Evolutionary conservation across 2,329 filamentous ascomycete species (phyloP).

Genomic region (Truncatella angustata): DNA sequence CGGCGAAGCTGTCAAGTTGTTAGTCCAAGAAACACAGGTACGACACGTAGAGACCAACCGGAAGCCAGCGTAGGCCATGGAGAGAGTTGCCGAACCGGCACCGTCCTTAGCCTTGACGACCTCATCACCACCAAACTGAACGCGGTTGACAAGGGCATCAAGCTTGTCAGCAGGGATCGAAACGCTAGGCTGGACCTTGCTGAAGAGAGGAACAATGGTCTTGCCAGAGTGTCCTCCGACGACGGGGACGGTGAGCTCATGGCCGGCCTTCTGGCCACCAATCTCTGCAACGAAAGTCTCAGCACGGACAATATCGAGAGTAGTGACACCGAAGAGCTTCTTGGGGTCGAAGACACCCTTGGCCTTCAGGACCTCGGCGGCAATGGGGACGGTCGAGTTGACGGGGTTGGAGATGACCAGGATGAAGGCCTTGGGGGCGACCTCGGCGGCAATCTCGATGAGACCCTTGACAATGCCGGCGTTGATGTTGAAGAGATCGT

Average conservation of each 20-base stretch:
- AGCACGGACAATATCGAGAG: slow-evolving; percentile 95
- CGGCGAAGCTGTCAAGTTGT: slow-evolving; percentile 69
- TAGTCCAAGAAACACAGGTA: background rate
- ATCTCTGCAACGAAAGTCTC: slow-evolving; percentile 94
- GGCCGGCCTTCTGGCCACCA: slow-evolving; percentile 76
- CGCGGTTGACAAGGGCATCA: slow-evolving; percentile 85
- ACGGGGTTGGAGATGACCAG: slow-evolving; percentile 99
- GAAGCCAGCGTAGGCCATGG: slow-evolving; percentile 95
- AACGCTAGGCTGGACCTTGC: slow-evolving; percentile 78
- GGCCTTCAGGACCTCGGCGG: slow-evolving; percentile 92
- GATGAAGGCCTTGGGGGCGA: slow-evolving; percentile 88
- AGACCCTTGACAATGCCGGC: slow-evolving; percentile 95
- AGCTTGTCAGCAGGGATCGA: slow-evolving; percentile 87
- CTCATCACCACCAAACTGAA: slow-evolving; percentile 97
- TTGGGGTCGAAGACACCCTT: slow-evolving; percentile 92
- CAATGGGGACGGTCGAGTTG: slow-evolving; percentile 97
- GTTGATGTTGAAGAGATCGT: slow-evolving; percentile 99
- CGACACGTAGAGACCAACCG: slow-evolving; percentile 53
- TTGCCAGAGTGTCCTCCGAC: slow-evolving; percentile 96
- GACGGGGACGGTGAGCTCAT: slow-evolving; percentile 83
- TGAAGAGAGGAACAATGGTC: slow-evolving; percentile 97
- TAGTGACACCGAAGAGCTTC: slow-evolving; percentile 97
- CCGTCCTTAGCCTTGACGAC: slow-evolving; percentile 95
- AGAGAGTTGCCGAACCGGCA: slow-evolving; percentile 84
- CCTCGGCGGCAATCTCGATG: slow-evolving; percentile 82